Conservation (phyloP, 2,329 filamentous ascomycete genomes). For the Ophiocordyceps robertsii region DNA sequence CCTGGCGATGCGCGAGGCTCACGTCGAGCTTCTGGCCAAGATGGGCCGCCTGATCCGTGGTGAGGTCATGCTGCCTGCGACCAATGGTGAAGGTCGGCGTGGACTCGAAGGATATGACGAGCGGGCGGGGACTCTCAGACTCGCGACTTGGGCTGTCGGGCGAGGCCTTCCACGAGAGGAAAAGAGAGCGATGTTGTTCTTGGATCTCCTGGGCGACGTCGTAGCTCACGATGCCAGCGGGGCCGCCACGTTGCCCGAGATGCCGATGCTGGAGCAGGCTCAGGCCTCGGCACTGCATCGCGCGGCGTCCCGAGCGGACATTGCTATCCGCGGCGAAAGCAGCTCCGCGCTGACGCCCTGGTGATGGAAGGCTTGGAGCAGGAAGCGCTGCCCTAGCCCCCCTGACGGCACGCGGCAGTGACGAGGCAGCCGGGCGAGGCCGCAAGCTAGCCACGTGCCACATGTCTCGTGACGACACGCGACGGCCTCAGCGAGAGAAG, state of each 20-base stretch:
- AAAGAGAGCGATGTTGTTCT: conserved; percentile 17
- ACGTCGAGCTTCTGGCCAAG: conserved; percentile 28
- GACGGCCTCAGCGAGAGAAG: too few relatives aligned
- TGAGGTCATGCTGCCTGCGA: conserved; percentile 54
- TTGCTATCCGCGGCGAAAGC: too few relatives aligned
- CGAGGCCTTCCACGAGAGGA: conserved; percentile 21
- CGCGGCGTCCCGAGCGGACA: background rate
- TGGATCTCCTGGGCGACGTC: conserved; percentile 17
- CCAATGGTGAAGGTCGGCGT: conserved; percentile 81
- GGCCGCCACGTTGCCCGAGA: conserved; percentile 8
- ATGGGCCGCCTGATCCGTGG: conserved; percentile 27
- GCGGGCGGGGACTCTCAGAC: conserved; percentile 42
- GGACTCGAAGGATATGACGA: conserved; percentile 71
- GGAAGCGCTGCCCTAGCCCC: too few relatives aligned
- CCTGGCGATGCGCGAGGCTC: conserved; percentile 5
- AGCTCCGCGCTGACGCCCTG: too few relatives aligned
- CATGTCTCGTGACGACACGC: too few relatives aligned
- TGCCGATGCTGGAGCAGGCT: conserved; percentile 17
- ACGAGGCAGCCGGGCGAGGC: too few relatives aligned
- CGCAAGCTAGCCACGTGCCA: too few relatives aligned
- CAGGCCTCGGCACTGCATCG: conserved; percentile 1
- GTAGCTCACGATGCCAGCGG: conserved; percentile 14
- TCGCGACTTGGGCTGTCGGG: conserved; percentile 4
- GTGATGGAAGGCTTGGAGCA: too few relatives aligned
- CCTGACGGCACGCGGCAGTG: too few relatives aligned